These are phyloP conservation scores for Anaeramoeba ignava DNA, from an alignment of 78 protist species.

Conservation along the genomic window DNA sequence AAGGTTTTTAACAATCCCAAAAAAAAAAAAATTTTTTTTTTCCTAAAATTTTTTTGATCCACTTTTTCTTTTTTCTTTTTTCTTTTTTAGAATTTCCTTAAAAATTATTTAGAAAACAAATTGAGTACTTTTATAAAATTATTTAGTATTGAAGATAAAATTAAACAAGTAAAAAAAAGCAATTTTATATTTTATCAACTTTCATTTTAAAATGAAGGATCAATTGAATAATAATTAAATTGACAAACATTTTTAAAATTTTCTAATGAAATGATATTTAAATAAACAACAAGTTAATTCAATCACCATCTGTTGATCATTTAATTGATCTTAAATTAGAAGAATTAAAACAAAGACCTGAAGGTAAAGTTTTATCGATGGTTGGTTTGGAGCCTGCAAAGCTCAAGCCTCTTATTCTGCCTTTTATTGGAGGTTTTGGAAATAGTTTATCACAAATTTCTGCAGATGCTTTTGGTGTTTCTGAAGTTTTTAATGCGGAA, in stretches of 20 bases:
- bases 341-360: neutral
- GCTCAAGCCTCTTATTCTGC: too few relatives aligned
- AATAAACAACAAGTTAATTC: slow-evolving; percentile 11
- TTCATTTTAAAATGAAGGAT: too few relatives aligned
- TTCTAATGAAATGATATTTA: slow-evolving; percentile 15
- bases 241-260: too few relatives aligned
- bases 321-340: slow-evolving; percentile 8
- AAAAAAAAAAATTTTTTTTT: neutral
- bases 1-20: neutral
- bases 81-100: neutral
- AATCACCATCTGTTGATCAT: slow-evolving; percentile 7
- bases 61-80: neutral
- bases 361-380: slow-evolving; percentile 6
- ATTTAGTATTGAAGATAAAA: neutral
- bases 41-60: slow-evolving; percentile 9
- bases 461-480: too few relatives aligned
- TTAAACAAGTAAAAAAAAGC: neutral
- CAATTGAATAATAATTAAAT: too few relatives aligned
- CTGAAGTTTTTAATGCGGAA: neutral
- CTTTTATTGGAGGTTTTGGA: too few relatives aligned
- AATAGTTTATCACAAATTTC: too few relatives aligned
- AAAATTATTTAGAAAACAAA: slow-evolving; percentile 14
- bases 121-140: slow-evolving; percentile 2
- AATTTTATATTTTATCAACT: neutral
- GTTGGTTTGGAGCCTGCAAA: neutral